phyloP scores from a whole-genome alignment of 1,139 yeast genomes.

The Pichia sp. region DNA sequence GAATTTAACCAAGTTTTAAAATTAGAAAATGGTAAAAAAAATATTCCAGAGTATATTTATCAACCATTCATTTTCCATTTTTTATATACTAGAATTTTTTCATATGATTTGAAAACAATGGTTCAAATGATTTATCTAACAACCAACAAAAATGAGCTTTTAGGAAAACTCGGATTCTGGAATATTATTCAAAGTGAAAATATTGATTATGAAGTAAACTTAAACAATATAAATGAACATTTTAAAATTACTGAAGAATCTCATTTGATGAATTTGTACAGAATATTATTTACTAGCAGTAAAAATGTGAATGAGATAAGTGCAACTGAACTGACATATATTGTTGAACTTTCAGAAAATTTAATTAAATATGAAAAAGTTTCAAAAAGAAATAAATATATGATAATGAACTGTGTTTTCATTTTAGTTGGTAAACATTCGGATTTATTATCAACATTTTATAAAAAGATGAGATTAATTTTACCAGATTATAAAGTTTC shows the following conservation, averaged over 20 bases:
- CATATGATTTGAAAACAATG: slow-evolving; percentile 5
- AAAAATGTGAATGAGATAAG: slow-evolving; percentile 4
- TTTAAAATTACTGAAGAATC: neutral
- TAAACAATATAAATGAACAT: neutral
- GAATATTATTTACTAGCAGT: slow-evolving; percentile 1
- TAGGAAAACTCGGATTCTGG: slow-evolving; percentile 13
- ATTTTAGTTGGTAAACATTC: slow-evolving; percentile 13
- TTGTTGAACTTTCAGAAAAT: slow-evolving; percentile 10
- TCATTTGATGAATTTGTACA: slow-evolving; percentile 4
- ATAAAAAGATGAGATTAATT: slow-evolving; percentile 7
- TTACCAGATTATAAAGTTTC: slow-evolving; percentile 14
- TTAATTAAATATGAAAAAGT: slow-evolving; percentile 3
- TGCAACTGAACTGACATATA: slow-evolving; percentile 6
- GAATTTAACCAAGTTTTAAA: neutral
- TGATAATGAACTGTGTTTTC: slow-evolving; percentile 12
- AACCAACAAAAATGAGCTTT: slow-evolving; percentile 1
- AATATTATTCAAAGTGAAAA: neutral
- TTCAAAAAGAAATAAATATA: slow-evolving; percentile 4
- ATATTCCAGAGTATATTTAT: neutral
- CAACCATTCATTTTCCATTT: slow-evolving; percentile 9
- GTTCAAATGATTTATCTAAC: slow-evolving; percentile 6
- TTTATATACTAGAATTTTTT: slow-evolving; percentile 4
- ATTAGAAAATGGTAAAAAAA: neutral
- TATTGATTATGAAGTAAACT: neutral
- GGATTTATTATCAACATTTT: slow-evolving; percentile 13